Conservation (phyloP, 768 basidiomycete genomes). For the Hemileccinum rubropunctum region DNA sequence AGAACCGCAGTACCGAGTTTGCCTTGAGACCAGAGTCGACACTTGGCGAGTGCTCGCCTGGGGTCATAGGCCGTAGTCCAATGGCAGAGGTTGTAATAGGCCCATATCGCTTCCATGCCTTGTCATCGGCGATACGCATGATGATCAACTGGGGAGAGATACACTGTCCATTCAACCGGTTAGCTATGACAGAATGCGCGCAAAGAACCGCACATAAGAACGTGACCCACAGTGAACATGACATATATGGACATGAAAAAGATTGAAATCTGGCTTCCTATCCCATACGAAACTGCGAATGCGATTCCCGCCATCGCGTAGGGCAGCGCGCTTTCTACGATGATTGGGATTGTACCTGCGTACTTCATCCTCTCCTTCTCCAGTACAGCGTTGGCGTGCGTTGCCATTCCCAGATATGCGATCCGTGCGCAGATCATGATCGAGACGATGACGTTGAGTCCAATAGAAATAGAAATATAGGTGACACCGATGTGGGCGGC, state of each 20-base stretch:
- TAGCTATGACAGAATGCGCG: not conserved
- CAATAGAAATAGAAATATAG: conserved; percentile 7
- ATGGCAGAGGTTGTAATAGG: not conserved
- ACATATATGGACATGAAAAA: conserved; percentile 8
- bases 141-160: conserved; percentile 12
- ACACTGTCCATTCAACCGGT: not conserved
- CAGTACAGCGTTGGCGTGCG: not conserved
- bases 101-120: conserved; percentile 2
- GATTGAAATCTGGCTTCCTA: not conserved
- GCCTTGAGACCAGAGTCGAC: not conserved
- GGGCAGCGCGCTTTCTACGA: conserved; percentile 13
- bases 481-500: conserved; percentile 10
- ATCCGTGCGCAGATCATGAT: conserved; percentile 11
- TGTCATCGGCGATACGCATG: conserved; percentile 6
- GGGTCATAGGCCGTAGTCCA: not conserved
- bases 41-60: too few species aligned
- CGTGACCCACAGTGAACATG: conserved; percentile 9
- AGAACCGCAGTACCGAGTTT: not conserved
- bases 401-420: not conserved
- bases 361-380: not conserved
- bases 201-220: not conserved
- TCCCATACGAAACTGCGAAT: conserved; percentile 7
- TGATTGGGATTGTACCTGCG: not conserved
- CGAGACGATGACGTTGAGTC: conserved; percentile 5
- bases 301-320: conserved; percentile 9